Conservation (phyloP, 148 eudicot genomes). For the Chenopodium formosanum region DNA sequence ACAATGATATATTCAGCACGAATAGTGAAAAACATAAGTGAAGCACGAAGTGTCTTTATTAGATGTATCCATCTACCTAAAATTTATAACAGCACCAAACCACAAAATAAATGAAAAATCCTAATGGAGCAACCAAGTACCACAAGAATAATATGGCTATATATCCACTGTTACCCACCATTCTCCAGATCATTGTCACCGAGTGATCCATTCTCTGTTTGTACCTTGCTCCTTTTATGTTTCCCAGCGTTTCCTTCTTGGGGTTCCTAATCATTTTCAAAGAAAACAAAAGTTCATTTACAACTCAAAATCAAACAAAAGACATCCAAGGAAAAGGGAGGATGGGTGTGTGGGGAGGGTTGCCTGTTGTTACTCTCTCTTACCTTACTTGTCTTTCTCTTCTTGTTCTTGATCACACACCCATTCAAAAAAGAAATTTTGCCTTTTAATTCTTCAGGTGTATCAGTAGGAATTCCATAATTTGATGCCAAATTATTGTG, state of each 20-base stretch:
- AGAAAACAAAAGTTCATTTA: slow-evolving; percentile 3
- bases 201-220: slow-evolving; percentile 25
- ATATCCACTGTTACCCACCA: slow-evolving; percentile 13
- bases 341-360: too few relatives aligned
- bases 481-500: slow-evolving; percentile 71
- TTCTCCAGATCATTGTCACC: slow-evolving; percentile 17
- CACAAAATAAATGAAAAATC: not conserved
- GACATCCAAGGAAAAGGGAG: not conserved
- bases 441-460: slow-evolving; percentile 62
- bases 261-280: slow-evolving; percentile 26
- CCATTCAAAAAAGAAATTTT: slow-evolving; percentile 54
- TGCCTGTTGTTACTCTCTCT: not conserved
- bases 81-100: not conserved
- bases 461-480: slow-evolving; percentile 73
- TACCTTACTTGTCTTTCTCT: slow-evolving; percentile 64
- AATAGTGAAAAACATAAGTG: not conserved
- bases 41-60: not conserved
- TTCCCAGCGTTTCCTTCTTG: slow-evolving; percentile 39
- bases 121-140: not conserved
- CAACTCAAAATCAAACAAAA: slow-evolving; percentile 6
- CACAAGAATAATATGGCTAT: slow-evolving; percentile 4
- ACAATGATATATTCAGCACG: not conserved
- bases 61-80: not conserved
- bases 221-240: slow-evolving; percentile 31
- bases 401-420: slow-evolving; percentile 50